Base-by-base conservation (phyloP, 2,329 filamentous ascomycete genomes). In the Fusarium guadeloupense region DNA sequence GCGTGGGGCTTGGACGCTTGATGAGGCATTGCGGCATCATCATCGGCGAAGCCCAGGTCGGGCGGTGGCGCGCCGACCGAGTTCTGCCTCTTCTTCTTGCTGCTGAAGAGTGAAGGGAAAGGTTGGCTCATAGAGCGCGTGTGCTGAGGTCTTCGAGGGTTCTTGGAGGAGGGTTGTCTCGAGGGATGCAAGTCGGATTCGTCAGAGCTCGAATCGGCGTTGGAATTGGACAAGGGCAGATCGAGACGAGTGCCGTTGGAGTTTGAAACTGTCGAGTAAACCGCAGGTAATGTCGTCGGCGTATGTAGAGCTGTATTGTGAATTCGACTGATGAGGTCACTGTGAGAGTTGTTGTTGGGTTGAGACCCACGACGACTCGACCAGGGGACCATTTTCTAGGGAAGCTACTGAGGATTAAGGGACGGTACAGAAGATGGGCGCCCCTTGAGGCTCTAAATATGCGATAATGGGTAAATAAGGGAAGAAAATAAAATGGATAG, bases 61-160 rank as follows among this genome's bases (percentile, higher is more conserved):
- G 71, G 68, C 51, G 67, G 72, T 60, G 55, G 62, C 38, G 69
- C 74, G 65, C 72, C 69, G 63, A 79, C 62, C 50, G 73, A 74
- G 69, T 75, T 72, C 26, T 79, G 74, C 68, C 81, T 83, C 75
- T 85, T 87, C 71, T 86, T 87, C 60, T 78, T 82, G 59, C 78
- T 77, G 26, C 84, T 81, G 71, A 93, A 91, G 26, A 93, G 76
- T 16, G 86, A 88, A 8, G 90, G 89, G 63, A 94, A 90, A 10
- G 91, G 91, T 69, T 94, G 89, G 80, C 91, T 95, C 78, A 90
- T 85, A 50, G 91, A 93, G 49, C 90, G 75, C 10, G 64, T 63
- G 48, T 77, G 73, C 35, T 63, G 55, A 13, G 72, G 60, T 19
- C 62, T 56, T 58, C 46, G 59, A 43, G 64, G 28, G 33, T 59